Conservation (phyloP, 129 eudicot species). For the Mikania micrantha region DNA sequence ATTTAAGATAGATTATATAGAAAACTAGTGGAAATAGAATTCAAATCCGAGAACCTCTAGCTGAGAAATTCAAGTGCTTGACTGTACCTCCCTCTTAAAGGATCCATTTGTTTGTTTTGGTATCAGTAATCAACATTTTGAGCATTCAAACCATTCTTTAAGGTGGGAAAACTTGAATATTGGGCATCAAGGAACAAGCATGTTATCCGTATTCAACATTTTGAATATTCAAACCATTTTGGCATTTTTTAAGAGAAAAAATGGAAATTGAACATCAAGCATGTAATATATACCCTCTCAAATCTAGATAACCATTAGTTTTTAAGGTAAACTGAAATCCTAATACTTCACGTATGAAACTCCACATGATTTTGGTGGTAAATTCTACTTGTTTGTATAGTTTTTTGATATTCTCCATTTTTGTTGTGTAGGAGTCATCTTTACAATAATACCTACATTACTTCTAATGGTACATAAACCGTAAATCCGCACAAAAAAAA, state of each 20-base stretch:
- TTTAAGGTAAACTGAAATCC: background rate
- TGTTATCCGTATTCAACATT: background rate
- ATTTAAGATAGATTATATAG: no score
- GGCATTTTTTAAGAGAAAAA: background rate
- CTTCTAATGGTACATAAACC: background rate
- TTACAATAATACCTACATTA: background rate
- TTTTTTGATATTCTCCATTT: background rate
- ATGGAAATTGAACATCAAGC: background rate
- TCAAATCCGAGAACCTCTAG: no score
- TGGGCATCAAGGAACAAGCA: background rate
- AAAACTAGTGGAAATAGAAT: no score
- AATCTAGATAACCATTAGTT: background rate
- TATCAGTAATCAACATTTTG: background rate
- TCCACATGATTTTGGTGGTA: background rate
- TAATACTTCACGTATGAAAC: background rate
- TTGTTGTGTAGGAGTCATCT: constrained; percentile 4
- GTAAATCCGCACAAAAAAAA: background rate
- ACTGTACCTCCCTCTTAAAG: background rate
- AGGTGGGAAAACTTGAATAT: background rate
- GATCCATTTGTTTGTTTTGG: background rate
- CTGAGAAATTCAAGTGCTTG: no score
- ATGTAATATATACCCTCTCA: background rate
- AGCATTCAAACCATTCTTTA: background rate
- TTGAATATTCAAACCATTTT: background rate
- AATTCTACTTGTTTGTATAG: background rate